Percentiles rank a stretch among this genome's conserved stretches.
These are phyloP conservation scores for Aspergillus sp. DNA, from an alignment of 2,329 filamentous ascomycete genomes.

Conservation along the genomic window DNA sequence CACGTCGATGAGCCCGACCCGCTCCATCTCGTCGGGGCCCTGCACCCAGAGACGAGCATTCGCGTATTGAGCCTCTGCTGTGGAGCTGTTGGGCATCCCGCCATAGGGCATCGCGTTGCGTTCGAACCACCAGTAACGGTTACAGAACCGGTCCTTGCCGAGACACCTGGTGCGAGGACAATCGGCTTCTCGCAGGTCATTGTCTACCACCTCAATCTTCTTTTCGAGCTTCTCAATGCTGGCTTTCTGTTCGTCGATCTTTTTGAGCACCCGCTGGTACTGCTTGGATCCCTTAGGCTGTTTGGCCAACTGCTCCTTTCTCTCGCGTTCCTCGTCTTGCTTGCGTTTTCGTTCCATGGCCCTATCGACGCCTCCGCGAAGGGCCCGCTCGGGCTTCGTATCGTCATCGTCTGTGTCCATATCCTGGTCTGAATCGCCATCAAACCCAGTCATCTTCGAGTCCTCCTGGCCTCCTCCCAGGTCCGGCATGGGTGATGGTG, in stretches of 20 bases:
- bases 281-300: conserved; percentile 75
- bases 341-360: conserved; percentile 70
- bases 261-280: conserved; percentile 76
- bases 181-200: conserved; percentile 87
- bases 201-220: conserved; percentile 76
- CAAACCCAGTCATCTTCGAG: conserved; percentile 35
- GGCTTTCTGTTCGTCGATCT: conserved; percentile 80
- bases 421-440: conserved; percentile 56
- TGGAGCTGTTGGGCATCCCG: conserved; percentile 80
- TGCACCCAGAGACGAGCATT: conserved; percentile 96
- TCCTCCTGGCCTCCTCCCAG: conserved; percentile 34
- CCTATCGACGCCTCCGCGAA: conserved; percentile 58
- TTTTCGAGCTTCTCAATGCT: conserved; percentile 73
- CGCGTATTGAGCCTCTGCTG: conserved; percentile 75
- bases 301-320: conserved; percentile 57
- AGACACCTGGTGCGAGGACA: conserved; percentile 83
- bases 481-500: conserved; percentile 36
- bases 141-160: conserved; percentile 94
- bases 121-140: conserved; percentile 98
- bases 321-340: conserved; percentile 61
- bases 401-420: conserved; percentile 65
- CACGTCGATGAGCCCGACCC: conserved; percentile 77
- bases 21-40: conserved; percentile 82
- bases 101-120: conserved; percentile 95
- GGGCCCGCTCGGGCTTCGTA: conserved; percentile 46